phyloP scores from a whole-genome alignment of 2,329 filamentous ascomycete species.

The Microcyclospora pomicola region DNA sequence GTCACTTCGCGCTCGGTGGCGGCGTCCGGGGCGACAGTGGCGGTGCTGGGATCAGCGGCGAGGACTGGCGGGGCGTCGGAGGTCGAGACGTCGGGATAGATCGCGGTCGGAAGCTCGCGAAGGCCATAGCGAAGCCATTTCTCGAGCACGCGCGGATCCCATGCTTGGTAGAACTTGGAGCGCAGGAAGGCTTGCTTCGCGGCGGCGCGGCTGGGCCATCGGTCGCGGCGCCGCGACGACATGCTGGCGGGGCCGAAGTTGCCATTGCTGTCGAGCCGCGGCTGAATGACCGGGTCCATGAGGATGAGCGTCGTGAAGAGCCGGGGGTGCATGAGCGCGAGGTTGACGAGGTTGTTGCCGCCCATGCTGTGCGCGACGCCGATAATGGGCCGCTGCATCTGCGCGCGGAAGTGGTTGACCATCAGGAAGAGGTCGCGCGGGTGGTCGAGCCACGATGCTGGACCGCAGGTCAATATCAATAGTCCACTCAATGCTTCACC shows the following conservation, averaged over 20 bases:
- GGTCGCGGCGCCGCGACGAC: slow-evolving; percentile 59
- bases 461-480: slow-evolving; percentile 1
- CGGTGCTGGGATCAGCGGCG: slow-evolving; percentile 13
- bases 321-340: slow-evolving; percentile 66
- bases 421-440: slow-evolving; percentile 72
- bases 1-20: slow-evolving; percentile 1
- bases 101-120: slow-evolving; percentile 49
- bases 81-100: slow-evolving; percentile 35
- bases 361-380: slow-evolving; percentile 87
- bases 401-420: slow-evolving; percentile 65
- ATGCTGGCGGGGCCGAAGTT: slow-evolving; percentile 27
- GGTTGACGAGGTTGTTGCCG: slow-evolving; percentile 55
- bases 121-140: slow-evolving; percentile 59
- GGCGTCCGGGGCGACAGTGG: slow-evolving; percentile 3
- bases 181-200: slow-evolving; percentile 50
- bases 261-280: slow-evolving; percentile 28
- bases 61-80: slow-evolving; percentile 13
- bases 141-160: slow-evolving; percentile 69
- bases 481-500: too few species aligned
- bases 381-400: slow-evolving; percentile 70
- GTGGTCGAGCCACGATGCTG: slow-evolving; percentile 77
- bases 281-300: slow-evolving; percentile 68
- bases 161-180: slow-evolving; percentile 61
- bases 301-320: slow-evolving; percentile 62
- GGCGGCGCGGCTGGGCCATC: slow-evolving; percentile 61